A percentile compares a stretch with the other conserved stretches of the same genome.
Evolutionary conservation across 139 green algal species (phyloP).

Genomic region (Picochlorum costavermella): DNA sequence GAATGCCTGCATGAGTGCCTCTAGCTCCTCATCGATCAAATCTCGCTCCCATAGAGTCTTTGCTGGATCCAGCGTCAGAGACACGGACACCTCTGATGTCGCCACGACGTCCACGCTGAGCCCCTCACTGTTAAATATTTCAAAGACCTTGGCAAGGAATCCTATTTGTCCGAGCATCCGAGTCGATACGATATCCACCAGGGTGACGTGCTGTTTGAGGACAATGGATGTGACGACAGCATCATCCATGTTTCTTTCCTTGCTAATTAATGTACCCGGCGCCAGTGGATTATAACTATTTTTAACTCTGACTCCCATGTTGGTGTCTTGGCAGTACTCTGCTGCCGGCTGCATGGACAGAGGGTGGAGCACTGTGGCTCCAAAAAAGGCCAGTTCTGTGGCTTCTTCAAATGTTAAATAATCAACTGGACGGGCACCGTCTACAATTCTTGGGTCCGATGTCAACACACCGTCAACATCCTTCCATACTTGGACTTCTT

Average conservation of each 20-base stretch:
- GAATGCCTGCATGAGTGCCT: constrained; percentile 58
- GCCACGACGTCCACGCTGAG: constrained; percentile 96
- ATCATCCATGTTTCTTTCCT: constrained; percentile 60
- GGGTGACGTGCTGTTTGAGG: constrained; percentile 81
- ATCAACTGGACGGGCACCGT: constrained; percentile 60
- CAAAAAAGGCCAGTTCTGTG: constrained; percentile 96
- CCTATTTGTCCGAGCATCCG: constrained; percentile 85
- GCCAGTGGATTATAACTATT: constrained; percentile 94
- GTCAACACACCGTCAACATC: constrained; percentile 98
- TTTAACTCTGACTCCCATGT: constrained; percentile 89
- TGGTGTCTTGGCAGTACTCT: constrained; percentile 18
- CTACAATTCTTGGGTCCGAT: constrained; percentile 79
- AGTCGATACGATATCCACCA: constrained; percentile 74
- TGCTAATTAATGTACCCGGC: constrained; percentile 77
- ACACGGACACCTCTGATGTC: constrained; percentile 91
- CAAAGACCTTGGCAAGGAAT: constrained; percentile 78
- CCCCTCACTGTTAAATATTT: constrained; percentile 67
- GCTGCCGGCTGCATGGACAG: constrained; percentile 89
- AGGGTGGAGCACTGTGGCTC: constrained; percentile 93
- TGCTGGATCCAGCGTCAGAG: constrained; percentile 84
- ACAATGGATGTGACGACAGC: constrained; percentile 91
- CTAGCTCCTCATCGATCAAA: constrained; percentile 70
- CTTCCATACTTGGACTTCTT: constrained; percentile 96
- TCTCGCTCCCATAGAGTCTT: constrained; percentile 51
- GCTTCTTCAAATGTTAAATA: constrained; percentile 97